Evolutionary conservation across 2,329 filamentous ascomycete genomes (phyloP).

Genomic region (Calonectria hongkongensis): DNA sequence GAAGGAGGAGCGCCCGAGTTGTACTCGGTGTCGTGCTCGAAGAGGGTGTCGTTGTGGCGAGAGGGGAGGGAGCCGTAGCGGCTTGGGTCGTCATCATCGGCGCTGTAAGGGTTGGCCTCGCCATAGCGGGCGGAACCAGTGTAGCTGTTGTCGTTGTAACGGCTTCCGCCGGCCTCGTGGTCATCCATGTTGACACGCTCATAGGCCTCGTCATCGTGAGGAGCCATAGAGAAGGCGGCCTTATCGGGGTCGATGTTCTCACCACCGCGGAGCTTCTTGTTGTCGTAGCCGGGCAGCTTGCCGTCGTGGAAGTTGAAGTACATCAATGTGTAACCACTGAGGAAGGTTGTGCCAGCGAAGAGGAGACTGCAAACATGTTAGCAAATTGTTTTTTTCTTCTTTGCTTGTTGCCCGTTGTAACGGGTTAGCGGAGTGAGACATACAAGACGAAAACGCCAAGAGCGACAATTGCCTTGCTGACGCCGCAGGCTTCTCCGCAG

Average conservation of each 20-base stretch:
- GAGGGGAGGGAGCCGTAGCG: constrained; percentile 63
- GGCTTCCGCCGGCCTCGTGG: constrained; percentile 61
- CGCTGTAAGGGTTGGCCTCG: constrained; percentile 61
- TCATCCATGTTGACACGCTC: constrained; percentile 76
- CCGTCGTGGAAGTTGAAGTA: constrained; percentile 79
- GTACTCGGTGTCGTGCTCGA: constrained; percentile 72
- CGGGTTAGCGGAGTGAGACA: constrained; percentile 52
- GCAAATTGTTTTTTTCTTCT: background rate
- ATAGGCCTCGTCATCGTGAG: constrained; percentile 80
- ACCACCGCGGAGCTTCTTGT: constrained; percentile 63
- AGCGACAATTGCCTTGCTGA: constrained; percentile 78
- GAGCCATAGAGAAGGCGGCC: constrained; percentile 80
- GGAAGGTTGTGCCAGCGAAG: constrained; percentile 70
- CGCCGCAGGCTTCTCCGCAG: constrained; percentile 74
- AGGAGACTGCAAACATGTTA: constrained; percentile 68
- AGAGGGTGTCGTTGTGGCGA: constrained; percentile 63
- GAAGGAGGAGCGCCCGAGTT: constrained; percentile 55
- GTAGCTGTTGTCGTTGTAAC: constrained; percentile 59
- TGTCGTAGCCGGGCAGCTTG: constrained; percentile 77
- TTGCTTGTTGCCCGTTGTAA: background rate
- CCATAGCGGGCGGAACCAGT: constrained; percentile 59
- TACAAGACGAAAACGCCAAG: constrained; percentile 79
- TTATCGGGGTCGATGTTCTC: constrained; percentile 80
- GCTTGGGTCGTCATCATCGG: constrained; percentile 63
- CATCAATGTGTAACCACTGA: constrained; percentile 76